Evolutionary conservation across 345 rosid species (phyloP), one percentile per base, ranked within the genome.

Genomic region (Eucalyptus globulus): DNA sequence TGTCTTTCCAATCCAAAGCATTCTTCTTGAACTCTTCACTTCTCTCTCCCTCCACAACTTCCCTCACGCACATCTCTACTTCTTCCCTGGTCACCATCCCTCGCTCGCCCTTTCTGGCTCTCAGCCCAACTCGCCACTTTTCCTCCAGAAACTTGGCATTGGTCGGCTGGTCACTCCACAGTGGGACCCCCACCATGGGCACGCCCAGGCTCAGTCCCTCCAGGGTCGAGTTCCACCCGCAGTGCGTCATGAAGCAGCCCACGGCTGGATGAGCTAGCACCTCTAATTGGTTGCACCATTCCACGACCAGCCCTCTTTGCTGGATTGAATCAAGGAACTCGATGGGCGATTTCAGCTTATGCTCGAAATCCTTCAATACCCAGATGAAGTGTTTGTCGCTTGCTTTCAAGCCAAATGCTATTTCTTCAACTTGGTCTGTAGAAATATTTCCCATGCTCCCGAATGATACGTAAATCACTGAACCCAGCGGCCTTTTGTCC

Each of bases 181-280:
- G 91, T 3, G 93, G 91, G 60, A 91, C 51, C 14, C 91, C 86
- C 89, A 93, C 92, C 93, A 93, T 90, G 14, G 94, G 93, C 87
- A 93, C 90, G 11, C 94, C 93, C 5, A 93, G 90, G 90, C 93
- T 92, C 89, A 93, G 7, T 49, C 90, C 94, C 87, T 94, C 95
- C 24, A 92, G 69, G 4, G 91, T 93, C 8, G 95, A 94, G 89
- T 94, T 94, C 95, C 96, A 94, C 50, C 95, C 95, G 86, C 93
- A 90, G 45, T 93, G 96, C 10, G 92, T 93, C 10, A 94, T 54
- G 60, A 93, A 93, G 88, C 96, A 94, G 7, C 94, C 92, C 49
- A 92, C 90, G 29, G 93, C 89, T 86, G 21, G 90, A 87, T 92
- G 94, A 88, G 94, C 91, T 60, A 94, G 88, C 37, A 94, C 94